These are phyloP conservation scores for Picochlorum sp. DNA, from an alignment of 139 green algal species.

Conservation along the genomic window DNA sequence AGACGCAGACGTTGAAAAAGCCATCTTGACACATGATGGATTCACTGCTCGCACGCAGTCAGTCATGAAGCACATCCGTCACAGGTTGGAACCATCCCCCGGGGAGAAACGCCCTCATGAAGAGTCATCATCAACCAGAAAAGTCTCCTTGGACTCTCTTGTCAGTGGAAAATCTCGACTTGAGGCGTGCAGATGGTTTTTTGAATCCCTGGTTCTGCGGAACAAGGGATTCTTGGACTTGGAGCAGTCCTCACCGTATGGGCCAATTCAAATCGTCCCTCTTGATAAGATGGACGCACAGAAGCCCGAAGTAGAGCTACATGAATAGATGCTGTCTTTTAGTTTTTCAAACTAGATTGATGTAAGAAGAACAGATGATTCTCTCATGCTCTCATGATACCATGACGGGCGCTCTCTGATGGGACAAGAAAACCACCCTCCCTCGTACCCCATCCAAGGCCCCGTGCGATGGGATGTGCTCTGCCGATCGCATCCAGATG, in stretches of 20 bases:
- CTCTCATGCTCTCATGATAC: too few species aligned
- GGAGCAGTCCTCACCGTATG: conserved; percentile 46
- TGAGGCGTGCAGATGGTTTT: conserved; percentile 49
- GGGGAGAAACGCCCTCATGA: conserved; percentile 20
- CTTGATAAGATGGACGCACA: conserved; percentile 2
- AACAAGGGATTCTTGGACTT: conserved; percentile 41
- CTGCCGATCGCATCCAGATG: too few species aligned
- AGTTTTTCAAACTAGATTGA: too few species aligned
- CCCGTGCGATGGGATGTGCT: too few species aligned
- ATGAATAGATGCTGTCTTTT: too few species aligned
- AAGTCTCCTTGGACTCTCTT: conserved; percentile 21
- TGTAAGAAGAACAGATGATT: too few species aligned
- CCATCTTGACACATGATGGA: neutral
- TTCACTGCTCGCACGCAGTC: conserved; percentile 23
- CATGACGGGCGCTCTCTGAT: too few species aligned
- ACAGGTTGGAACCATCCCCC: conserved; percentile 11
- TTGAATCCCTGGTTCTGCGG: conserved; percentile 55
- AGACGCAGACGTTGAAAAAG: neutral
- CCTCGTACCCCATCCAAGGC: too few species aligned
- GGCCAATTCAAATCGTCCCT: conserved; percentile 37
- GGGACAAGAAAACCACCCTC: too few species aligned
- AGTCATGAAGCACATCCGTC: conserved; percentile 22
- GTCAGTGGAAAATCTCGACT: conserved; percentile 25
- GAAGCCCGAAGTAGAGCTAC: too few species aligned
- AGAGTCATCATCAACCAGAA: neutral